Conservation (phyloP, 352 stramenopile species). For the Globisporangium nunn region DNA sequence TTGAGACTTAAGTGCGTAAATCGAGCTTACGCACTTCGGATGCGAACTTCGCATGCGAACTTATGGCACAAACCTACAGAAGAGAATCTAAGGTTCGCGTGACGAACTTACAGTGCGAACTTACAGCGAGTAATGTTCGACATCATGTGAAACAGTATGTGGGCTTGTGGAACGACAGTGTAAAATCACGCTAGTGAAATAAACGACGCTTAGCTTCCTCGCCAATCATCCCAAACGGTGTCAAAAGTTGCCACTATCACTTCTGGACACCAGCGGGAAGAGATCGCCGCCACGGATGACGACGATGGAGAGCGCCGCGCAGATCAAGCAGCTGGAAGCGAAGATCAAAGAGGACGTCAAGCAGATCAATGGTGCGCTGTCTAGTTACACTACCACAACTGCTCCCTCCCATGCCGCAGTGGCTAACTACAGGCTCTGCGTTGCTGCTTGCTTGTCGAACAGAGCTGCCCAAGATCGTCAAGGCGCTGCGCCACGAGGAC, state of each 20-base stretch:
- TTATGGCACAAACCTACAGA: no score
- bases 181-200: neutral
- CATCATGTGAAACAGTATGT: neutral
- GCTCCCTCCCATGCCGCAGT: neutral
- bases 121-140: neutral
- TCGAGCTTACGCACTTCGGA: no score
- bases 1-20: no score
- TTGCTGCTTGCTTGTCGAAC: neutral
- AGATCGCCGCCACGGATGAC: neutral
- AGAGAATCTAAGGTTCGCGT: no score
- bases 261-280: neutral
- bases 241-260: neutral
- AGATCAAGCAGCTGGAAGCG: conserved; percentile 84
- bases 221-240: conserved; percentile 4
- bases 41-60: no score
- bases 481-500: conserved; percentile 62
- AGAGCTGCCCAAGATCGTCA: conserved; percentile 73
- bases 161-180: neutral
- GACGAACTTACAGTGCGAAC: no score
- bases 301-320: conserved; percentile 43
- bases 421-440: neutral
- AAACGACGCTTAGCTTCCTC: neutral
- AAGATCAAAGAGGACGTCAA: conserved; percentile 85
- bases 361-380: conserved; percentile 61
- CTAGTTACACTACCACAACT: neutral